Percentiles rank a stretch among this genome's conserved stretches.
Evolutionary conservation across 306 rosid species (phyloP).

Genomic region (Carpinus viminea): DNA sequence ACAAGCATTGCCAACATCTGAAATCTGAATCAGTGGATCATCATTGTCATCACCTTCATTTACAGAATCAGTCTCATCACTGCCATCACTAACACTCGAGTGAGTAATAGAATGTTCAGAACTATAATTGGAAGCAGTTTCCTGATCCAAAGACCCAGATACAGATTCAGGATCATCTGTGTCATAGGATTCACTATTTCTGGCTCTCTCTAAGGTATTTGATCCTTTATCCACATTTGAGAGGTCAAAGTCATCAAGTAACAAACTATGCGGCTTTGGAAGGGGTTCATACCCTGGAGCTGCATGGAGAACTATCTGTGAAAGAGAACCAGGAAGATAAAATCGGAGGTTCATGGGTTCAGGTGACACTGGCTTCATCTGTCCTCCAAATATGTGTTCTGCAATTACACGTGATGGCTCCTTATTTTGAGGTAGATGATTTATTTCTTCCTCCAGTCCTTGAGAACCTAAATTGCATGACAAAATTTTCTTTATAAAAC

Average conservation of each 20-base stretch:
- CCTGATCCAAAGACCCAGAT: constrained; percentile 72
- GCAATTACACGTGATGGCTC: constrained; percentile 56
- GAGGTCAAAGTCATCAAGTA: constrained; percentile 33
- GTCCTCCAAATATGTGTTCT: constrained; percentile 59
- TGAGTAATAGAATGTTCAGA: constrained; percentile 58
- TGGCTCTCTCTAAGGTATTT: constrained; percentile 37
- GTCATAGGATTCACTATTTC: constrained; percentile 34
- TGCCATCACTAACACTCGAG: constrained; percentile 51
- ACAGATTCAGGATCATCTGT: constrained; percentile 59
- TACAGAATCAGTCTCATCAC: constrained; percentile 49
- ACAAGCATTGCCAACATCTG: constrained; percentile 53
- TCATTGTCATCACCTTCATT: constrained; percentile 41
- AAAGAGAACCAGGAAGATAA: constrained; percentile 97
- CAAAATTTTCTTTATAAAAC: constrained; percentile 61
- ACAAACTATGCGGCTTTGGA: constrained; percentile 86
- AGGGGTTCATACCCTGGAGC: constrained; percentile 99
- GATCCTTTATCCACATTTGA: constrained; percentile 11
- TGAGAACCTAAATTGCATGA: constrained; percentile 53
- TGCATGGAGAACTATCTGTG: constrained; percentile 94
- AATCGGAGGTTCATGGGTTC: constrained; percentile 63
- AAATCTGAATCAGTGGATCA: constrained; percentile 74
- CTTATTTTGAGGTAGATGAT: constrained; percentile 29
- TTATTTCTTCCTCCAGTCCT: constrained; percentile 38
- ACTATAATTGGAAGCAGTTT: constrained; percentile 65
- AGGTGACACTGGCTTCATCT: constrained; percentile 44